Conservation (phyloP, 768 basidiomycete species). For the Naganishia kalamii region DNA sequence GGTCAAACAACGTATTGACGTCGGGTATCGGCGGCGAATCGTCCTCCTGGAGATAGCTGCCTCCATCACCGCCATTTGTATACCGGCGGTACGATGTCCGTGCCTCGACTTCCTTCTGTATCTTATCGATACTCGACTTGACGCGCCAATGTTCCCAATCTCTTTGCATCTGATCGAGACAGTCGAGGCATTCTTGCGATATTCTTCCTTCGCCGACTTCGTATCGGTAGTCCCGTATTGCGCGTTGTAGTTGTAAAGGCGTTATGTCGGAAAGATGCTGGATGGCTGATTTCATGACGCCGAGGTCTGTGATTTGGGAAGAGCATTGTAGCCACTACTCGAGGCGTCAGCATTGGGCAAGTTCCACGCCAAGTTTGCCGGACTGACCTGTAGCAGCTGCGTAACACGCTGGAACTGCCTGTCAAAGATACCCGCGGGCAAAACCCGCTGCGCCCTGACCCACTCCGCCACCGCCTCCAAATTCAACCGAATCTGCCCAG, state of each 20-base stretch:
- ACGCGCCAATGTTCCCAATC: constrained; percentile 94
- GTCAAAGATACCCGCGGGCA: constrained; percentile 68
- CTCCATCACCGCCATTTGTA: neutral
- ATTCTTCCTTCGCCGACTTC: constrained; percentile 87
- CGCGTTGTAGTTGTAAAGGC: constrained; percentile 91
- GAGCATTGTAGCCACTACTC: constrained; percentile 57
- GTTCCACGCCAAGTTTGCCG: constrained; percentile 37
- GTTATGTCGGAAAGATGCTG: constrained; percentile 81
- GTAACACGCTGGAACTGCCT: constrained; percentile 73
- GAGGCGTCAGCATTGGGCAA: neutral
- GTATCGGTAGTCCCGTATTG: constrained; percentile 75
- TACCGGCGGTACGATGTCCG: constrained; percentile 37
- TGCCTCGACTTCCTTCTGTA: constrained; percentile 56
- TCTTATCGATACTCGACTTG: constrained; percentile 73
- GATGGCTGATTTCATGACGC: constrained; percentile 79
- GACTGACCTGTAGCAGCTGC: constrained; percentile 53
- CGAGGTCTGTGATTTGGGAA: constrained; percentile 80
- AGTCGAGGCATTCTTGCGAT: constrained; percentile 92
- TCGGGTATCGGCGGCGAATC: constrained; percentile 51
- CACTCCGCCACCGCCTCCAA: constrained; percentile 81
- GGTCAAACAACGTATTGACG: constrained; percentile 78
- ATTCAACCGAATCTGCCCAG: constrained; percentile 84
- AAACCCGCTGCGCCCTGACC: constrained; percentile 60
- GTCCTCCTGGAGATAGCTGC: constrained; percentile 19
- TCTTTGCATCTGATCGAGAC: constrained; percentile 87